These are phyloP conservation scores for Populus davidiana DNA, from an alignment of 345 rosid species.

Conservation along the genomic window DNA sequence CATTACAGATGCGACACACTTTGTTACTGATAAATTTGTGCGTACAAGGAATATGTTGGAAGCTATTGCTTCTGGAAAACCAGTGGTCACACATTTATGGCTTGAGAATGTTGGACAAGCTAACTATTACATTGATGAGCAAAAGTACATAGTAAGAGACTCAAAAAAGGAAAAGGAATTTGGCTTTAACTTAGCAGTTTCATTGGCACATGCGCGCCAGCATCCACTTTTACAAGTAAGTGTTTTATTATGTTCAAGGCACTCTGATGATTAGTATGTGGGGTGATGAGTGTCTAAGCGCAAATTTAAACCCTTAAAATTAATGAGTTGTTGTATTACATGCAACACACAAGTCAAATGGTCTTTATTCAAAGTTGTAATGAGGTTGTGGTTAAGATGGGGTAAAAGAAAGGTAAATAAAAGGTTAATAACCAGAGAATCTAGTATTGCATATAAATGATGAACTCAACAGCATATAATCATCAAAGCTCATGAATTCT, in stretches of 20 bases:
- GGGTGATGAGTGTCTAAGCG: too few relatives aligned
- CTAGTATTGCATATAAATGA: too few relatives aligned
- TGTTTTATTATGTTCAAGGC: too few relatives aligned
- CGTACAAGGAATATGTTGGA: constrained; percentile 85
- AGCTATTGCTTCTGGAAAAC: constrained; percentile 69
- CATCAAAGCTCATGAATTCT: too few relatives aligned
- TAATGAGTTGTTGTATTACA: too few relatives aligned
- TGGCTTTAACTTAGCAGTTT: constrained; percentile 59
- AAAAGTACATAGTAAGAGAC: constrained; percentile 61
- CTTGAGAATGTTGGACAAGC: constrained; percentile 61
- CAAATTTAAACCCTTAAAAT: too few relatives aligned
- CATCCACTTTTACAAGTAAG: constrained; percentile 48
- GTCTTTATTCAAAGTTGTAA: constrained; percentile 23
- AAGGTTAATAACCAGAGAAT: too few relatives aligned
- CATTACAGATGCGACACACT: constrained; percentile 73
- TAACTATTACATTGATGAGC: constrained; percentile 67
- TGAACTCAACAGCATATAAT: too few relatives aligned
- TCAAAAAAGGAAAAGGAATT: constrained; percentile 61
- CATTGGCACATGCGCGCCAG: constrained; percentile 53
- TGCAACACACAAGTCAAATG: constrained; percentile 1
- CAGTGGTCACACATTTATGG: constrained; percentile 74
- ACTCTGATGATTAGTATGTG: too few relatives aligned
- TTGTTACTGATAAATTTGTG: constrained; percentile 56
- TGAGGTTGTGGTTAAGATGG: too few relatives aligned
- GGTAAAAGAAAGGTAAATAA: too few relatives aligned